Conservation (phyloP, 163 green algal genomes). For the Volvox carteri region DNA sequence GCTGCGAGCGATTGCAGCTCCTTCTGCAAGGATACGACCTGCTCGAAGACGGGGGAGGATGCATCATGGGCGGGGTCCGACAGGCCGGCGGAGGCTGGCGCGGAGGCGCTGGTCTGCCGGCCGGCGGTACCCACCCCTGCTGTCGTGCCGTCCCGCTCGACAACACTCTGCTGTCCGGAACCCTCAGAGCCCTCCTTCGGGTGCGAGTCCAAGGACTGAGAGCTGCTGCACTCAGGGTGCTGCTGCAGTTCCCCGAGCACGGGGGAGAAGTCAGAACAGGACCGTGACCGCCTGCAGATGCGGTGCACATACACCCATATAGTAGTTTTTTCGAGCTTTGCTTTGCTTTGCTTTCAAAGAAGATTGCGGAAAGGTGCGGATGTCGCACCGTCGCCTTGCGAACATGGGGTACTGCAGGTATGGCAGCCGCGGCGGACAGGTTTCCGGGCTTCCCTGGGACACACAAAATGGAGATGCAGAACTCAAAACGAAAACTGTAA, state of each 20-base stretch:
- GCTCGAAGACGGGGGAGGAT: neutral
- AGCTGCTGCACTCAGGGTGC: neutral
- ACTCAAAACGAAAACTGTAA: too few species aligned
- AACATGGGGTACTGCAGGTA: too few species aligned
- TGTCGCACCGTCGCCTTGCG: too few species aligned
- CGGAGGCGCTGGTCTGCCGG: neutral
- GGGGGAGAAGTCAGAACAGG: constrained; percentile 30
- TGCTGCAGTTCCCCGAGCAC: neutral
- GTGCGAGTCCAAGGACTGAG: neutral
- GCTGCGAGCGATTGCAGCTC: constrained; percentile 1
- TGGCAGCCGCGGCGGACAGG: too few species aligned
- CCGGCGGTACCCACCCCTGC: neutral
- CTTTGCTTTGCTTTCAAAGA: too few species aligned
- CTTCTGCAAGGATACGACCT: neutral
- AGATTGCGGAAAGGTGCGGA: neutral
- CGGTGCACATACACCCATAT: neutral
- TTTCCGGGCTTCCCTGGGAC: too few species aligned
- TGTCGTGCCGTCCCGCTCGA: neutral
- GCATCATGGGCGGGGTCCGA: neutral
- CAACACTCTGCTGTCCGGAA: neutral
- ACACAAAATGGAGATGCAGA: too few species aligned
- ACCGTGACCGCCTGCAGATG: constrained; percentile 24
- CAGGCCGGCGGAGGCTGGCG: neutral
- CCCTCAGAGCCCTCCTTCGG: neutral
- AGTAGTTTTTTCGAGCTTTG: too few species aligned